These are phyloP conservation scores for Boletus insuetus DNA, from an alignment of 768 basidiomycete genomes.

Conservation along the genomic window DNA sequence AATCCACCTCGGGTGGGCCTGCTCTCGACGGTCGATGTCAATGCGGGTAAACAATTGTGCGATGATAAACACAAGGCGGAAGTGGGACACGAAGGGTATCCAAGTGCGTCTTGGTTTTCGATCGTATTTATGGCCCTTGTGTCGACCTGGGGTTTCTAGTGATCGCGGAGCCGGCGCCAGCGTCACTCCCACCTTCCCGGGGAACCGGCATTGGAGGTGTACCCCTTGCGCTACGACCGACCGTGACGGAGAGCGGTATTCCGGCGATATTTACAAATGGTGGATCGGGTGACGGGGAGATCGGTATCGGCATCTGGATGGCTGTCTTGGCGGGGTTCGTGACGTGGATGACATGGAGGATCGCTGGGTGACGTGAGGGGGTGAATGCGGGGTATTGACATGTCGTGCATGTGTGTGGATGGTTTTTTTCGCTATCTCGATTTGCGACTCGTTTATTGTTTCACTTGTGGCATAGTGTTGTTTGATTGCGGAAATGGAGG, in stretches of 20 bases:
- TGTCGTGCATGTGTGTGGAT: not conserved
- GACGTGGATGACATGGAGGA: conserved; percentile 21
- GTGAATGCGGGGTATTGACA: too few species aligned
- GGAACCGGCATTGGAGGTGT: conserved; percentile 30
- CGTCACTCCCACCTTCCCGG: conserved; percentile 22
- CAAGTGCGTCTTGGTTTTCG: conserved; percentile 20
- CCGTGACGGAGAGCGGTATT: conserved; percentile 8
- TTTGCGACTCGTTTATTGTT: not conserved
- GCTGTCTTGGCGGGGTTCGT: conserved; percentile 6
- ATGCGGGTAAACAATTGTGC: conserved; percentile 43
- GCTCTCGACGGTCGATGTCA: conserved; percentile 62
- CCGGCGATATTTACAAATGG: conserved; percentile 12
- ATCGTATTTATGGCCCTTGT: not conserved
- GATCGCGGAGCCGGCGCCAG: conserved; percentile 41
- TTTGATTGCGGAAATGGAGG: too few species aligned
- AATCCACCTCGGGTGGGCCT: conserved; percentile 72
- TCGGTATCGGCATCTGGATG: conserved; percentile 20
- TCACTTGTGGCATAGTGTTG: conserved; percentile 8
- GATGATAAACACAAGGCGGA: conserved; percentile 38
- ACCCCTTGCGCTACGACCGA: conserved; percentile 25
- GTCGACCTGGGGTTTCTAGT: conserved; percentile 24
- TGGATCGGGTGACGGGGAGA: conserved; percentile 8
- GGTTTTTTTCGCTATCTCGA: not conserved
- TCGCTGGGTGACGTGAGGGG: conserved; percentile 4
- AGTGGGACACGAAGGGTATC: conserved; percentile 22